phyloP scores from a whole-genome alignment of 352 stramenopile genomes.

The Albugo candida region DNA sequence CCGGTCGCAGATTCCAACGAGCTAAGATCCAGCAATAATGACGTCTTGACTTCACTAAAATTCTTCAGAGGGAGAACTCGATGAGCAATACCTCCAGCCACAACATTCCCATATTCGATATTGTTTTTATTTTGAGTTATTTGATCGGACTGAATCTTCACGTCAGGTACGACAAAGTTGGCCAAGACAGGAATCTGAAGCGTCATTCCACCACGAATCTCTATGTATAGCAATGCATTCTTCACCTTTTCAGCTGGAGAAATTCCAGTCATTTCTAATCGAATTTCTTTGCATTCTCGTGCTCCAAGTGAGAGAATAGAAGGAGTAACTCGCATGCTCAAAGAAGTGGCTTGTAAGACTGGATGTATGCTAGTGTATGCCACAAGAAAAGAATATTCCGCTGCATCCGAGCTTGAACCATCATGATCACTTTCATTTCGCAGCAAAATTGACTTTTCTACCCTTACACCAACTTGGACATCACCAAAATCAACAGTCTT shows the following conservation, averaged over 20 bases:
- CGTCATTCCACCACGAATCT: conserved; percentile 55
- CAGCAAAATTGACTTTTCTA: too few relatives aligned
- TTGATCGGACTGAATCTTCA: conserved; percentile 13
- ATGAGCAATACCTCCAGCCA: conserved; percentile 50
- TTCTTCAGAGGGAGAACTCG: conserved; percentile 60
- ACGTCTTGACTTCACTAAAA: conserved; percentile 49
- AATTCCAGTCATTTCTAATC: conserved; percentile 28
- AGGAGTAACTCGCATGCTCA: conserved; percentile 28
- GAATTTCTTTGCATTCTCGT: conserved; percentile 33
- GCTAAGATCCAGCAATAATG: conserved; percentile 53
- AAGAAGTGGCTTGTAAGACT: conserved; percentile 8
- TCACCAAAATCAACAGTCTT: too few relatives aligned
- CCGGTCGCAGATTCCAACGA: too few relatives aligned
- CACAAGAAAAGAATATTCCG: conserved; percentile 9
- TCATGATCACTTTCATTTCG: too few relatives aligned
- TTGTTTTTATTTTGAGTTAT: conserved; percentile 3
- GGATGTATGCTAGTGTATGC: conserved; percentile 51
- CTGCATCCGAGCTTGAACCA: neutral
- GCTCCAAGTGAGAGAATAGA: conserved; percentile 18
- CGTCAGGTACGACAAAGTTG: conserved; percentile 58
- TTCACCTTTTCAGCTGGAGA: conserved; percentile 16
- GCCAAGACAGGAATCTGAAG: conserved; percentile 40
- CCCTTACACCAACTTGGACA: too few relatives aligned
- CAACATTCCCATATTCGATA: conserved; percentile 70
- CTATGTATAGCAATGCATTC: conserved; percentile 3